phyloP scores from a whole-genome alignment of 2,329 filamentous ascomycete genomes.

The Aulographum hederae region DNA sequence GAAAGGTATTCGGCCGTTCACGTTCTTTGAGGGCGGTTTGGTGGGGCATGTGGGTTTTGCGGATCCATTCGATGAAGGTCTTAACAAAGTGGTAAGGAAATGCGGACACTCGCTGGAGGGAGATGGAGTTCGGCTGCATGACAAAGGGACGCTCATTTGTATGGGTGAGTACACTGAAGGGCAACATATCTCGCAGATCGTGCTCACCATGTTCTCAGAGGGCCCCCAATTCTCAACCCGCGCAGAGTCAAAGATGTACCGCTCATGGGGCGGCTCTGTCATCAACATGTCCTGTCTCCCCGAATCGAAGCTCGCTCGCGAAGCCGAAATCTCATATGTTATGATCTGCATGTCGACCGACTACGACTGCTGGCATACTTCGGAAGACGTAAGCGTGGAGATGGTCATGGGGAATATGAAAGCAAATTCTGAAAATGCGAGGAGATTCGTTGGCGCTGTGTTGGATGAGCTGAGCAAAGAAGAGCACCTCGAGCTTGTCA shows the following conservation, averaged over 20 bases:
- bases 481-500: conserved; percentile 56
- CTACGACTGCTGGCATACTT: conserved; percentile 93
- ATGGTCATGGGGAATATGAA: conserved; percentile 98
- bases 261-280: conserved; percentile 77
- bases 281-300: conserved; percentile 98
- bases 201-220: conserved; percentile 33
- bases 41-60: conserved; percentile 92
- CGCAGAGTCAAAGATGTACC: conserved; percentile 90
- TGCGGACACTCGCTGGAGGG: conserved; percentile 66
- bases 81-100: conserved; percentile 58
- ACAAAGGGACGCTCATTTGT: conserved; percentile 70
- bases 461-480: conserved; percentile 68
- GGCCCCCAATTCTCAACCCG: conserved; percentile 97
- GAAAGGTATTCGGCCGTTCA: conserved; percentile 85
- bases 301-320: conserved; percentile 86
- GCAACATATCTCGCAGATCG: background rate
- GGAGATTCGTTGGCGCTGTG: conserved; percentile 67
- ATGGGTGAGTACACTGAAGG: conserved; percentile 48
- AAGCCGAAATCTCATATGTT: conserved; percentile 92
- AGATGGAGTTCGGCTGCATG: conserved; percentile 70
- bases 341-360: conserved; percentile 99
- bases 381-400: conserved; percentile 71
- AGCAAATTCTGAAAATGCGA: conserved; percentile 77
- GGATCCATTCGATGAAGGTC: conserved; percentile 72
- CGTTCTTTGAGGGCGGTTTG: conserved; percentile 84